Evolutionary conservation across 2,329 filamentous ascomycete species (phyloP).

Genomic region (Metarhizium sp.): DNA sequence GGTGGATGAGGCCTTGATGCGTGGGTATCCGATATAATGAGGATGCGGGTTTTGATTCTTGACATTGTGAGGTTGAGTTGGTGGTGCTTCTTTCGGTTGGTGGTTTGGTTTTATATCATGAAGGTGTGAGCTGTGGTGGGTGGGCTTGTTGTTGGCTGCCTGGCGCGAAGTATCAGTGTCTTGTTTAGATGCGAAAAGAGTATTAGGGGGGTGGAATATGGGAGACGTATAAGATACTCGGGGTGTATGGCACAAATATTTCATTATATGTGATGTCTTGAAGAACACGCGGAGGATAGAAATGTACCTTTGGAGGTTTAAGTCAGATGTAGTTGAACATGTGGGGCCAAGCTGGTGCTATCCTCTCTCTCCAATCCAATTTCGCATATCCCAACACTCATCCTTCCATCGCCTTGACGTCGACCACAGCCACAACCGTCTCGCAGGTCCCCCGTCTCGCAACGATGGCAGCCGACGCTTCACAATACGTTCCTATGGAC

Average conservation of each 20-base stretch:
- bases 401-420: neutral
- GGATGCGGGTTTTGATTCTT: conserved; percentile 24
- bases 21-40: conserved; percentile 31
- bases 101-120: no score
- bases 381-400: neutral
- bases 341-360: neutral
- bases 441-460: neutral
- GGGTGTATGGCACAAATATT: no score
- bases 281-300: no score
- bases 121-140: neutral
- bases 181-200: no score
- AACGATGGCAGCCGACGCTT: conserved; percentile 15
- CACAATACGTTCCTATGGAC: conserved; percentile 19
- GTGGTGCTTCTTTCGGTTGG: no score
- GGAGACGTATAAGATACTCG: no score
- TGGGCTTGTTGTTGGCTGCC: no score
- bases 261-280: no score
- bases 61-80: neutral
- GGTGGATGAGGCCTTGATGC: conserved; percentile 3
- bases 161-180: no score
- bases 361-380: neutral
- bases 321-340: neutral
- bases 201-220: no score
- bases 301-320: no score
- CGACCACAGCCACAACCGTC: neutral